Conservation (phyloP, 257 asterid genomes). For the Solanum sparsipilum region DNA sequence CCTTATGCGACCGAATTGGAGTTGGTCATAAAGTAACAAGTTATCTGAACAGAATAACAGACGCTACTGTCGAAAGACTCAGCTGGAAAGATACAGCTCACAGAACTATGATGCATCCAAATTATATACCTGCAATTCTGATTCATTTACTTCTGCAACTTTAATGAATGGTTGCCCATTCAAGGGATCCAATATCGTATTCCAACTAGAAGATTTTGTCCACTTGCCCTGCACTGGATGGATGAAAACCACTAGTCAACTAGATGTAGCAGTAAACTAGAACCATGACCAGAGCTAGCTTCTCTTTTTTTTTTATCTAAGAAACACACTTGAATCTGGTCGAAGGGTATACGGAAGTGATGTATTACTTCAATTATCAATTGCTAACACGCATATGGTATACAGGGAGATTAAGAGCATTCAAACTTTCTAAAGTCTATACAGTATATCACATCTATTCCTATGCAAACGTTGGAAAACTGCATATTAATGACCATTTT, state of each 20-base stretch:
- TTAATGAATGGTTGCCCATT: slow-evolving; percentile 87
- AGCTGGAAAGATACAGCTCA: neutral
- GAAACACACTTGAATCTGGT: neutral
- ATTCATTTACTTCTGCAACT: slow-evolving; percentile 71
- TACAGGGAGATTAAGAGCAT: neutral
- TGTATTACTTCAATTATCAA: neutral
- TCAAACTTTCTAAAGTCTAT: neutral
- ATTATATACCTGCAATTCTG: slow-evolving; percentile 50
- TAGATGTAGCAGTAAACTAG: neutral
- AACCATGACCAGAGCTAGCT: neutral
- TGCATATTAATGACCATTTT: neutral
- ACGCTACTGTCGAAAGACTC: neutral
- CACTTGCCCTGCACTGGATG: slow-evolving; percentile 85
- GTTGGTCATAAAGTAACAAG: neutral
- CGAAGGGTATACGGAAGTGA: neutral
- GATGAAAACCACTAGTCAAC: slow-evolving; percentile 1
- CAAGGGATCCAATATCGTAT: slow-evolving; percentile 66
- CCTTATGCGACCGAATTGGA: neutral
- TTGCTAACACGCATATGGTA: neutral
- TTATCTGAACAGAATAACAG: neutral
- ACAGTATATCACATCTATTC: neutral
- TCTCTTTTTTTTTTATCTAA: neutral
- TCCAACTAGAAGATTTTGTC: slow-evolving; percentile 51
- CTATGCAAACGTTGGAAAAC: neutral
- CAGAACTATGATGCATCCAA: neutral